phyloP scores from a whole-genome alignment of 2,329 filamentous ascomycete species.

The Podosphaera xanthii region DNA sequence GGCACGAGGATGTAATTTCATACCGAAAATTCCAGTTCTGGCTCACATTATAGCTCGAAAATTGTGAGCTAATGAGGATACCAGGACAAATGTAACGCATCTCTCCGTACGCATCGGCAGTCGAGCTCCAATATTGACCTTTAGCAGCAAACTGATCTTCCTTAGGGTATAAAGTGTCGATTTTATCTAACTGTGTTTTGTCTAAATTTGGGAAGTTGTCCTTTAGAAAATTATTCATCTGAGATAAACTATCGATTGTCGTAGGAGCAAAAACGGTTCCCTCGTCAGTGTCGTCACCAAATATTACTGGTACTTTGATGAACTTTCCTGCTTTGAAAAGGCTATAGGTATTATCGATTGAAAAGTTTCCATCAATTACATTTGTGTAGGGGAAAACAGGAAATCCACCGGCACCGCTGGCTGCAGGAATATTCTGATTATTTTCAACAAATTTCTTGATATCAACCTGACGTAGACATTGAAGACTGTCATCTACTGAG shows the following conservation, averaged over 20 bases:
- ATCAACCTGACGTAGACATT: conserved; percentile 24
- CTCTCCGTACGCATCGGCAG: conserved; percentile 36
- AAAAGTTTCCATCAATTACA: conserved; percentile 29
- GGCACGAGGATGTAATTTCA: not conserved
- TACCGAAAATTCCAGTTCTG: conserved; percentile 40
- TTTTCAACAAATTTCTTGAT: conserved; percentile 20
- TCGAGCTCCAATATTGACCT: conserved; percentile 34
- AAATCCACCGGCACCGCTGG: conserved; percentile 13
- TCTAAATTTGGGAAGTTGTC: conserved; percentile 34
- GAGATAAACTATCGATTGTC: conserved; percentile 21
- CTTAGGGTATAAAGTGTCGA: conserved; percentile 32
- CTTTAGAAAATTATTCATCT: conserved; percentile 31
- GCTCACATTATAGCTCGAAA: conserved; percentile 15
- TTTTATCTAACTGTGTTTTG: conserved; percentile 23
- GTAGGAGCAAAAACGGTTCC: conserved; percentile 37
- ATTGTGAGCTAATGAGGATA: conserved; percentile 22
- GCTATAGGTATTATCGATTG: conserved; percentile 26
- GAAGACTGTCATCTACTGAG: conserved; percentile 18
- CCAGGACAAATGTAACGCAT: conserved; percentile 42
- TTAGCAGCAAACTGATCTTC: conserved; percentile 22
- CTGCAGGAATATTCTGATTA: conserved; percentile 20
- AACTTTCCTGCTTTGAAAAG: conserved; percentile 26
- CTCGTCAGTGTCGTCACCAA: conserved; percentile 38
- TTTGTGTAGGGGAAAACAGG: conserved; percentile 32
- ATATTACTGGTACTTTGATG: conserved; percentile 29